Conservation (phyloP, 306 rosid species). For the Vigna radiata region DNA sequence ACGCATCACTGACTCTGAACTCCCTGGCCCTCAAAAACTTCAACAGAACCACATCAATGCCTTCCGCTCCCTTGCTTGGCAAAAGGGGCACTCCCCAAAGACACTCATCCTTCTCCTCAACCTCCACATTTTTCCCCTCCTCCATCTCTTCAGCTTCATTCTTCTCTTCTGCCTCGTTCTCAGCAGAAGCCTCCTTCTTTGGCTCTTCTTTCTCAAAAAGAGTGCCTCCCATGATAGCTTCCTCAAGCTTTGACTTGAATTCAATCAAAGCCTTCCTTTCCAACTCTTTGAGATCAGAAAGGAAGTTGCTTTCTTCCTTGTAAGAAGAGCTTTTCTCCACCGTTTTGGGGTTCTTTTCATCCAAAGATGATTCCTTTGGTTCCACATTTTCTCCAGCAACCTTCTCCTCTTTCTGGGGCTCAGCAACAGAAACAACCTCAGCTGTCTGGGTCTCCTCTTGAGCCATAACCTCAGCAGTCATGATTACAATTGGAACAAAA, state of each 20-base stretch:
- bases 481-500: conserved; percentile 29
- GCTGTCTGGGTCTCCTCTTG: conserved; percentile 40
- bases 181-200: conserved; percentile 14
- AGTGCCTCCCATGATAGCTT: conserved; percentile 46
- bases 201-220: conserved; percentile 45
- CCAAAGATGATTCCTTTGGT: conserved; percentile 1
- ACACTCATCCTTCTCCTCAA: conserved; percentile 29
- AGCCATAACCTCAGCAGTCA: conserved; percentile 48
- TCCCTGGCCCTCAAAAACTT: conserved; percentile 63
- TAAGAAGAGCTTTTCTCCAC: conserved; percentile 53
- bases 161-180: neutral
- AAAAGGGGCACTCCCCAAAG: conserved; percentile 59
- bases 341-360: conserved; percentile 30
- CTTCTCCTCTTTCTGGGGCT: conserved; percentile 25
- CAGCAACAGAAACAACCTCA: conserved; percentile 38
- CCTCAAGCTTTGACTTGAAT: conserved; percentile 53
- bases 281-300: conserved; percentile 55
- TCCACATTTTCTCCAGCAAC: conserved; percentile 30
- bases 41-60: conserved; percentile 50
- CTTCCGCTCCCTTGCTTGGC: conserved; percentile 53
- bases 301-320: conserved; percentile 58
- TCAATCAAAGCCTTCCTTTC: conserved; percentile 56
- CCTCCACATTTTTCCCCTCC: conserved; percentile 37
- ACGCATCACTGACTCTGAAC: conserved; percentile 55
- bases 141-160: neutral